Conservation (phyloP, 805 yeast species). For the Ogataea dorogensis region DNA sequence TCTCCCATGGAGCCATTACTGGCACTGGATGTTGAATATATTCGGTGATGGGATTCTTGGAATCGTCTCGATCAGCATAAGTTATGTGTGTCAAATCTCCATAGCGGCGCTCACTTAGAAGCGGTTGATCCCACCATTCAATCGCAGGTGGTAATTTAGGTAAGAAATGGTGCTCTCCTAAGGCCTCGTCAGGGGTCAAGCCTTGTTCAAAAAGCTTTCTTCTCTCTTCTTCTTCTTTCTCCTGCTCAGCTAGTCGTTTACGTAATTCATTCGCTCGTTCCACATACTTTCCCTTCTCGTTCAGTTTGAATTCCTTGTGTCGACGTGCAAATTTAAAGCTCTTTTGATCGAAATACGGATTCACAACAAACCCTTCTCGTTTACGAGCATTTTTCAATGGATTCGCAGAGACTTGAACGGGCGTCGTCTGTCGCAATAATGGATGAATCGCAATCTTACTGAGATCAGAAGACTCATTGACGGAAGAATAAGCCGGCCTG, state of each 20-base stretch:
- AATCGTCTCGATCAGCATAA: conserved; percentile 37
- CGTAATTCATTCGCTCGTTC: conserved; percentile 53
- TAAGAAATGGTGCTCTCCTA: conserved; percentile 57
- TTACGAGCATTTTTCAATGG: conserved; percentile 24
- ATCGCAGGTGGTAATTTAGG: conserved; percentile 54
- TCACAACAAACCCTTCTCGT: conserved; percentile 30
- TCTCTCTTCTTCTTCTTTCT: conserved; percentile 33
- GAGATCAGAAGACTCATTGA: conserved; percentile 11
- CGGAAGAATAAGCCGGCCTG: conserved; percentile 5
- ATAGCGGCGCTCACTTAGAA: conserved; percentile 40
- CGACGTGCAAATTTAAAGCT: conserved; percentile 25
- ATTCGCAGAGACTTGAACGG: conserved; percentile 18
- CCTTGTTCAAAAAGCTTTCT: conserved; percentile 38
- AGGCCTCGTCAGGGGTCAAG: conserved; percentile 46
- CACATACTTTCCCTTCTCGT: conserved; percentile 62
- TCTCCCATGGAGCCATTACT: conserved; percentile 56
- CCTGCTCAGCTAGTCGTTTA: conserved; percentile 36
- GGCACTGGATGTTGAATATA: conserved; percentile 84
- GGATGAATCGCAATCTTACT: conserved; percentile 33
- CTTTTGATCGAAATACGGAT: conserved; percentile 35
- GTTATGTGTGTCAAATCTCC: conserved; percentile 35
- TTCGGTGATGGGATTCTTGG: conserved; percentile 53
- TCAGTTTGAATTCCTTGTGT: conserved; percentile 47
- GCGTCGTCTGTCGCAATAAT: conserved; percentile 19
- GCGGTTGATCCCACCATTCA: conserved; percentile 90